Evolutionary conservation across 2,329 filamentous ascomycete species (phyloP).

Genomic region (Fusarium sulawesiense): DNA sequence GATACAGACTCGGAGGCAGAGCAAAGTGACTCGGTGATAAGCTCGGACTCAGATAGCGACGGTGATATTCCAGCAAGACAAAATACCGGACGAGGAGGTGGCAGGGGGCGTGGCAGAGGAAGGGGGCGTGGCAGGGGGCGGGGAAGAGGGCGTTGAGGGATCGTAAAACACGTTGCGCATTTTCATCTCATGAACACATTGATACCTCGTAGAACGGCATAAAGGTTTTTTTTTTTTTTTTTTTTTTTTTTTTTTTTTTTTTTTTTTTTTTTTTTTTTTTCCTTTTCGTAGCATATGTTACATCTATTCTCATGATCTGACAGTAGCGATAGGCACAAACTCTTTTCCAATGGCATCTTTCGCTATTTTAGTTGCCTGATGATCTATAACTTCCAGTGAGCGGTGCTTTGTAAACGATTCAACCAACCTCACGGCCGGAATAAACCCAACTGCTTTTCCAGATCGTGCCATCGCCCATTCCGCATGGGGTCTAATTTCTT

Average conservation of each 20-base stretch:
- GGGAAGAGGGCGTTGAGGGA: slow-evolving; percentile 23
- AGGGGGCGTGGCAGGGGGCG: slow-evolving; percentile 28
- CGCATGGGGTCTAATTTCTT: slow-evolving; percentile 79
- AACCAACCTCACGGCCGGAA: not conserved
- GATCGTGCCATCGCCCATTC: slow-evolving; percentile 78
- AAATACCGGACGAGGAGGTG: slow-evolving; percentile 39
- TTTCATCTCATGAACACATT: slow-evolving; percentile 8
- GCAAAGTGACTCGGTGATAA: slow-evolving; percentile 12
- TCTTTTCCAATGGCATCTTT: not conserved
- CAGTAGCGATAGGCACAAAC: not conserved
- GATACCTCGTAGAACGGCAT: slow-evolving; percentile 12
- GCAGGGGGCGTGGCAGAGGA: slow-evolving; percentile 31
- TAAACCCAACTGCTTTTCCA: slow-evolving; percentile 60
- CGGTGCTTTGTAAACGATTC: not conserved
- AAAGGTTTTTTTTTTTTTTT: not conserved
- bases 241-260: not conserved
- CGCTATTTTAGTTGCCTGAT: not conserved
- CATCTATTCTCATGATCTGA: not conserved
- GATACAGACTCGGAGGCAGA: slow-evolving; percentile 42
- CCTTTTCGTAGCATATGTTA: slow-evolving; percentile 5
- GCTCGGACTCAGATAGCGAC: slow-evolving; percentile 37
- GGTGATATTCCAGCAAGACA: slow-evolving; percentile 44
- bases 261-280: not conserved
- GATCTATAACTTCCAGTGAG: not conserved
- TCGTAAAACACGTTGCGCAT: not conserved